Base-by-base conservation (phyloP, 2,329 filamentous ascomycete genomes). In the Paecilomyces fulvus region DNA sequence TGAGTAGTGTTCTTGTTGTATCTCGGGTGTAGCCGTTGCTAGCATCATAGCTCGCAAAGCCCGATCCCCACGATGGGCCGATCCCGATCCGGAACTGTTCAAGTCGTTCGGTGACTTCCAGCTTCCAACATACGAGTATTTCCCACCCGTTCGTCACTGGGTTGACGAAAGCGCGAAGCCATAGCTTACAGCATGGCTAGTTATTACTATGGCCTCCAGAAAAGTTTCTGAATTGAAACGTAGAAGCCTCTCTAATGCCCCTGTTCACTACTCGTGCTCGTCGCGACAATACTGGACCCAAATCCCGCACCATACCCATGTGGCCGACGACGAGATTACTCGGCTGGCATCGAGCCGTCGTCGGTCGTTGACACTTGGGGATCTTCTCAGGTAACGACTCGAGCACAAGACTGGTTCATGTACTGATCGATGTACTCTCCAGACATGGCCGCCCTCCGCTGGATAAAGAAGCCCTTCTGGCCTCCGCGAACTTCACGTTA, bases 401-500 rank as follows among this genome's bases (percentile, higher is more conserved):
- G 10, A 31, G 9, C 10, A 31, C 9, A 31, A 31, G 3, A 31
- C 3, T 1, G 9, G 30, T 31, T 14, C n/a, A 33, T 1, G 4
- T 28, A 30, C 17, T 23, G 20, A 20, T 53, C 54, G 43, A 62
- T 56, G 54, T 12, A 30, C 54, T 12, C 54, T 3, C 37, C 57
- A 84, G 83, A 70, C 83, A 86, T 74, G 94, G 94, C 59, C 86
- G 89, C 6, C 92, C 92, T 30, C 92, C 94, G 0, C 82, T 97
- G 53, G 89, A 89, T 2, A 83, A 87, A 56, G 80, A 86, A 43
- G 88, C 90, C 21, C 83, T 99, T 56, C 85, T 96, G 65, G 85
- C 87, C 37, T 96, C 92, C 1, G 94, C 94, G 60, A 96, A 96
- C 77, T 97, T 97, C 76, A 95, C 94, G 11, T 87, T 97, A 62